These are phyloP conservation scores for Oxyria digyna DNA, from an alignment of 148 eudicot species.

Conservation along the genomic window DNA sequence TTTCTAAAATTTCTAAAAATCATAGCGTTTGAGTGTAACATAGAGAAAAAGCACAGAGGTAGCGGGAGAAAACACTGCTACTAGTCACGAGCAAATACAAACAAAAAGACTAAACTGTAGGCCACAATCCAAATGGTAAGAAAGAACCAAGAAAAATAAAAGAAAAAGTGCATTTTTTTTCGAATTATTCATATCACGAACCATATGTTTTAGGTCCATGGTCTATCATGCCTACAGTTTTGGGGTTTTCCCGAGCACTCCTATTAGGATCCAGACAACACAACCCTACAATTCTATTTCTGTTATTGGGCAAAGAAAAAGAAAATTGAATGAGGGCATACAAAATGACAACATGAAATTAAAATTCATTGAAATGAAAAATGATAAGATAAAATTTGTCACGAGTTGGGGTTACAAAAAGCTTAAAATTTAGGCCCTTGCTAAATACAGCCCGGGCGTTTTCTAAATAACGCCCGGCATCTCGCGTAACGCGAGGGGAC, in stretches of 20 bases:
- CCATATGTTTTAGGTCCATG: neutral
- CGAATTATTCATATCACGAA: neutral
- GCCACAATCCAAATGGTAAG: neutral
- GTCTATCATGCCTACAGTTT: neutral
- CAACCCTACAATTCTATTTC: conserved; percentile 4
- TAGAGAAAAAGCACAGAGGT: neutral
- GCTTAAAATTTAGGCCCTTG: too few species aligned
- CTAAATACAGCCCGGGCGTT: too few species aligned
- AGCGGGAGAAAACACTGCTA: neutral
- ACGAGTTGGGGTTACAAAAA: too few species aligned
- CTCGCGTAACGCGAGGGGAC: too few species aligned
- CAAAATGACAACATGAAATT: neutral
- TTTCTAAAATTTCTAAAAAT: too few species aligned
- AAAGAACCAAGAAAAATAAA: neutral
- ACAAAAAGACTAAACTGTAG: neutral
- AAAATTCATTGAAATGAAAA: neutral
- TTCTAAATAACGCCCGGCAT: too few species aligned
- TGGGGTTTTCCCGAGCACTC: neutral
- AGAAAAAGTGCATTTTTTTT: neutral
- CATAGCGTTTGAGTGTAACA: too few species aligned
- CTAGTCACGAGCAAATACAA: neutral
- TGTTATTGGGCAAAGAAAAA: neutral
- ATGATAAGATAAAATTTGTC: neutral
- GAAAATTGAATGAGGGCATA: neutral
- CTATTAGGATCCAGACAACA: neutral